phyloP scores from a whole-genome alignment of 2,329 filamentous ascomycete genomes.

The Penicillium polonicum region DNA sequence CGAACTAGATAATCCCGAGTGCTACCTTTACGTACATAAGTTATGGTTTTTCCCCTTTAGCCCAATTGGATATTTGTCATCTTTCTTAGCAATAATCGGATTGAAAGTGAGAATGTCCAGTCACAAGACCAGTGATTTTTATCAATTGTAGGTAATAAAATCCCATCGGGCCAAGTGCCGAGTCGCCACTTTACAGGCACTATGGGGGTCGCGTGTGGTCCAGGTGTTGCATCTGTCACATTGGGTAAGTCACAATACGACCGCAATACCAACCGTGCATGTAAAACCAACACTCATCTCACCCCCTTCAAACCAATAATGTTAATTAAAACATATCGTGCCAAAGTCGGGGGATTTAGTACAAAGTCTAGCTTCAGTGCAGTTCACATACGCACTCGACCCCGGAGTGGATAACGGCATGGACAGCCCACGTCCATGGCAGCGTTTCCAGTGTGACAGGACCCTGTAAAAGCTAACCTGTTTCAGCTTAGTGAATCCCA shows the following conservation, averaged over 20 bases:
- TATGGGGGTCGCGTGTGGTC: not conserved
- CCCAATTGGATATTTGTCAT: not conserved
- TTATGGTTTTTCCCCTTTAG: not conserved
- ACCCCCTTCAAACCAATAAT: conserved; percentile 3
- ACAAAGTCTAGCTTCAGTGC: conserved; percentile 5
- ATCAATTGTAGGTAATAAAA: conserved; percentile 1
- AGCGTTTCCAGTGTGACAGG: conserved; percentile 12
- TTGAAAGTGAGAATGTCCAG: not conserved
- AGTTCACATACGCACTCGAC: conserved; percentile 17
- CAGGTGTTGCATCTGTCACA: conserved; percentile 13
- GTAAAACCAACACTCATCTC: conserved; percentile 10
- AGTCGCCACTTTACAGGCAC: conserved; percentile 13
- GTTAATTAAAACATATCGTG: not conserved
- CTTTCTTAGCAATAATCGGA: not conserved
- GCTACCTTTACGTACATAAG: not conserved
- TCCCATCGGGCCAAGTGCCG: conserved; percentile 3
- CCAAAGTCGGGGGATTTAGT: not conserved
- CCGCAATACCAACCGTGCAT: conserved; percentile 7
- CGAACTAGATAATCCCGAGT: not conserved
- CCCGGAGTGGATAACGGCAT: conserved; percentile 13
- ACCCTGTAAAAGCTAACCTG: conserved; percentile 13
- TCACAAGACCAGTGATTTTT: conserved; percentile 6
- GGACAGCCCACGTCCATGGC: not conserved
- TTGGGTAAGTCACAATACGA: conserved; percentile 6
- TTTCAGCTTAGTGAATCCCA: conserved; percentile 14